These are phyloP conservation scores for Vigna mungo DNA, from an alignment of 306 rosid genomes.

Conservation along the genomic window DNA sequence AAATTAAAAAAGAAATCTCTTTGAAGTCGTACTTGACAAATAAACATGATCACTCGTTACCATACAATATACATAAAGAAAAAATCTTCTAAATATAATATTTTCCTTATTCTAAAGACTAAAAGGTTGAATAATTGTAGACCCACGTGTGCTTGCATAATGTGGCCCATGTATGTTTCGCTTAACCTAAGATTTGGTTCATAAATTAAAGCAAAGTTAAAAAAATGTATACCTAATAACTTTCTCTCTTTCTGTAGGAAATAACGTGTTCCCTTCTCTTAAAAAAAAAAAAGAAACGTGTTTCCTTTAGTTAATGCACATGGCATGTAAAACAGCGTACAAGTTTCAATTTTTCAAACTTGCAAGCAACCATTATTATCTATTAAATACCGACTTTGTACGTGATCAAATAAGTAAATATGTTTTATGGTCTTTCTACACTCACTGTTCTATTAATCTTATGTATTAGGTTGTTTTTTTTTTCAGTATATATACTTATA, in stretches of 20 bases:
- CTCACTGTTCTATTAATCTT: neutral
- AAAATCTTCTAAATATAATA: neutral
- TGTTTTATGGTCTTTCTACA: neutral
- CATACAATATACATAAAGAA: neutral
- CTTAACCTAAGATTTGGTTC: constrained; percentile 14
- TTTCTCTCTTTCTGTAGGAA: neutral
- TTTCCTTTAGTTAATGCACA: constrained; percentile 12
- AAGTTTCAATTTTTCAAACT: constrained; percentile 16
- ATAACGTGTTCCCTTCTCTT: neutral
- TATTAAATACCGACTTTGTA: neutral
- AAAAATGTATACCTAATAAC: constrained; percentile 13
- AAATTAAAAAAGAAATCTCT: neutral
- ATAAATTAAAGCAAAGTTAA: constrained; percentile 16
- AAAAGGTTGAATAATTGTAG: neutral
- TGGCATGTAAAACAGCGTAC: neutral
- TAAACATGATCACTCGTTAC: neutral
- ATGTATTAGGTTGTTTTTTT: neutral
- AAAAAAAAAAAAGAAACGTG: neutral
- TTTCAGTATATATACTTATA: neutral
- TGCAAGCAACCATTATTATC: constrained; percentile 36
- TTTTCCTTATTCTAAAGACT: neutral
- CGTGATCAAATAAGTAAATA: neutral
- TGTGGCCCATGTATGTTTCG: neutral
- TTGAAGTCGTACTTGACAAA: neutral
- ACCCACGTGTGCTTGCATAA: constrained; percentile 40